A percentile compares a stretch with the other conserved stretches of the same genome.
Conservation (phyloP, 2,329 filamentous ascomycete species). For the Colletotrichum magnum region DNA sequence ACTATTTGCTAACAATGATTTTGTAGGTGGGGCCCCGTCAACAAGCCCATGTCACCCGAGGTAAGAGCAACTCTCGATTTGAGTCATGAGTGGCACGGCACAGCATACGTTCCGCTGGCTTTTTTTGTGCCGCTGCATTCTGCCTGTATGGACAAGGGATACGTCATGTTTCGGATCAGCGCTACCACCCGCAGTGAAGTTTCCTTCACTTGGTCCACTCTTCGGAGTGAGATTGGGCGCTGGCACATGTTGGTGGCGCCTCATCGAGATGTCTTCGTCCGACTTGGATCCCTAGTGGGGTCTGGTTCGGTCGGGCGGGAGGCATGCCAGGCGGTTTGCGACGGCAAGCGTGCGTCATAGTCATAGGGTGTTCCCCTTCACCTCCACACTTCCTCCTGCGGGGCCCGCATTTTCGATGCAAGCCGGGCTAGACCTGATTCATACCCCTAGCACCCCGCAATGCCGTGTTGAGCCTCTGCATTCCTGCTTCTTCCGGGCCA, state of each 20-base stretch:
- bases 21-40: slow-evolving; percentile 90
- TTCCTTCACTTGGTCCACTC: slow-evolving; percentile 5
- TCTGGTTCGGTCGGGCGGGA: background rate
- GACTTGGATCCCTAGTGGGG: background rate
- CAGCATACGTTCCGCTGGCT: background rate
- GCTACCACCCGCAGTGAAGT: slow-evolving; percentile 2
- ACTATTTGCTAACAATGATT: slow-evolving; percentile 37
- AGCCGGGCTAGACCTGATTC: slow-evolving; percentile 28
- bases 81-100: slow-evolving; percentile 32
- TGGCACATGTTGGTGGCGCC: slow-evolving; percentile 9
- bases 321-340: slow-evolving; percentile 2
- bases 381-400: slow-evolving; percentile 17
- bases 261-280: slow-evolving; percentile 32
- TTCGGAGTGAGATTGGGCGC: slow-evolving; percentile 1
- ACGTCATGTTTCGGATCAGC: slow-evolving; percentile 37
- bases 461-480: slow-evolving; percentile 1
- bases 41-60: slow-evolving; percentile 98
- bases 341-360: slow-evolving; percentile 34
- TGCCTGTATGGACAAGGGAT: slow-evolving; percentile 1
- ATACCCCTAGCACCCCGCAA: background rate
- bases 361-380: slow-evolving; percentile 22
- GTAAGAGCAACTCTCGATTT: slow-evolving; percentile 70
- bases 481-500: slow-evolving; percentile 23
- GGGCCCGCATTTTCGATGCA: slow-evolving; percentile 30
- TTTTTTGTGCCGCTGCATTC: no score